These are phyloP conservation scores for Aureobasidium sp. DNA, from an alignment of 2,329 filamentous ascomycete genomes.

Conservation along the genomic window DNA sequence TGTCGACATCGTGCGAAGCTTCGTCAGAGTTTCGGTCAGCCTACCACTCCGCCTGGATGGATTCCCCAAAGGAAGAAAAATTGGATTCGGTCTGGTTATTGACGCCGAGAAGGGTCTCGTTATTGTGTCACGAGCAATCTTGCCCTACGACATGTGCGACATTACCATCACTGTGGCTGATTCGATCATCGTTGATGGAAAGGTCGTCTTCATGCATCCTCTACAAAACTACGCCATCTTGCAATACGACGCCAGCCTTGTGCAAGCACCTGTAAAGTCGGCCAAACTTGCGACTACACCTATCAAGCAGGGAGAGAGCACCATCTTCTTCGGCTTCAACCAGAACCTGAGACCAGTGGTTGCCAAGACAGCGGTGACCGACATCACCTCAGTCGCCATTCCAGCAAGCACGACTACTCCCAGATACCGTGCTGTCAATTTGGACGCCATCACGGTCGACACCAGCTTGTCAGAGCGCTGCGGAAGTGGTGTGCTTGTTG, in stretches of 20 bases:
- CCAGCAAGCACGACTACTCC: constrained; percentile 88
- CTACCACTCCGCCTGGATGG: constrained; percentile 96
- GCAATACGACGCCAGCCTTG: constrained; percentile 85
- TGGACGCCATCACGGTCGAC: constrained; percentile 95
- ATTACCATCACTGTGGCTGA: constrained; percentile 95
- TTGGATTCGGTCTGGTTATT: constrained; percentile 93
- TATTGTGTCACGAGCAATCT: constrained; percentile 84
- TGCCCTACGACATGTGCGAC: constrained; percentile 94
- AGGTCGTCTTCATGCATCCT: constrained; percentile 91
- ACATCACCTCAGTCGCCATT: constrained; percentile 94
- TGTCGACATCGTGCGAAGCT: constrained; percentile 88
- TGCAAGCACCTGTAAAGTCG: constrained; percentile 87
- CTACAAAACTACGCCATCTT: constrained; percentile 95
- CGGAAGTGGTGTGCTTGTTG: constrained; percentile 84
- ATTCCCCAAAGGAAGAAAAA: constrained; percentile 90
- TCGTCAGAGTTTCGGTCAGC: constrained; percentile 83
- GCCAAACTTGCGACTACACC: constrained; percentile 72
- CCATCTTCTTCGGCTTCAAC: constrained; percentile 97
- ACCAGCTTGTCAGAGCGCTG: constrained; percentile 86
- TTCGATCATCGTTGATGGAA: constrained; percentile 87
- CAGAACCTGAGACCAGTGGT: constrained; percentile 90
- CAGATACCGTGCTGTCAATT: constrained; percentile 86
- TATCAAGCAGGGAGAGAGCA: constrained; percentile 87
- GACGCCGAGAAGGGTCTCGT: constrained; percentile 94
- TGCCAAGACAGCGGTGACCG: constrained; percentile 87